These are phyloP conservation scores for Cercospora zeina DNA, from an alignment of 2,329 filamentous ascomycete genomes.

Conservation along the genomic window DNA sequence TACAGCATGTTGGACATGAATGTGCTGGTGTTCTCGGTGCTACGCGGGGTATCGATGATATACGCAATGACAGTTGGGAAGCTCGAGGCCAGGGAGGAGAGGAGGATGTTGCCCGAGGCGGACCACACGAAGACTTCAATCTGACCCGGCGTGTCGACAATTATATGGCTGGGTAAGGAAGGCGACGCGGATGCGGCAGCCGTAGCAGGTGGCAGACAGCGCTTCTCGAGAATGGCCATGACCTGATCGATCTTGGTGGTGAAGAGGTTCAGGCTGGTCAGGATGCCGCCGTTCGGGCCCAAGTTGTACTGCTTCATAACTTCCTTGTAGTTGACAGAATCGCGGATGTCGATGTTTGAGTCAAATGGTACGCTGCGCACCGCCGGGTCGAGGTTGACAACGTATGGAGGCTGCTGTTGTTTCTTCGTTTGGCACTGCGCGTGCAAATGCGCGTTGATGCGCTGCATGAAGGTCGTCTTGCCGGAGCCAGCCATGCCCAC, in stretches of 20 bases:
- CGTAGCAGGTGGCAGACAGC: constrained; percentile 45
- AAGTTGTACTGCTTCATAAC: constrained; percentile 99
- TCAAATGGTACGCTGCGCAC: constrained; percentile 93
- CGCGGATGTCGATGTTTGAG: constrained; percentile 96
- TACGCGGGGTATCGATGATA: constrained; percentile 93
- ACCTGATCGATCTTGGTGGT: constrained; percentile 98
- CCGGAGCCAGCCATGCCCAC: constrained; percentile 98
- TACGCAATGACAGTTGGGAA: constrained; percentile 98
- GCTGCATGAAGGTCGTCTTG: constrained; percentile 99
- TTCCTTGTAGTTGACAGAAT: constrained; percentile 98
- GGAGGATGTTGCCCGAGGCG: constrained; percentile 87
- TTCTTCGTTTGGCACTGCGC: constrained; percentile 41
- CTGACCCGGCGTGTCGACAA: constrained; percentile 94
- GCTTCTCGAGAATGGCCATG: constrained; percentile 83
- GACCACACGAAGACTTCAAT: constrained; percentile 99
- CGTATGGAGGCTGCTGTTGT: constrained; percentile 80
- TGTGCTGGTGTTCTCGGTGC: constrained; percentile 86
- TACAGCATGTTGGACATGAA: constrained; percentile 99
- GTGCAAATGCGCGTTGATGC: constrained; percentile 92
- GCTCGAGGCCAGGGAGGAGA: constrained; percentile 86
- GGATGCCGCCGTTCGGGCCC: constrained; percentile 92
- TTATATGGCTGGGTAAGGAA: constrained; percentile 67
- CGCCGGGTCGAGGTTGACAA: constrained; percentile 95
- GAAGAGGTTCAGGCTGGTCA: constrained; percentile 93
- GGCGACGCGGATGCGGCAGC: neutral